Conservation (phyloP, 805 yeast genomes). For the Barnettozyma vustinii region DNA sequence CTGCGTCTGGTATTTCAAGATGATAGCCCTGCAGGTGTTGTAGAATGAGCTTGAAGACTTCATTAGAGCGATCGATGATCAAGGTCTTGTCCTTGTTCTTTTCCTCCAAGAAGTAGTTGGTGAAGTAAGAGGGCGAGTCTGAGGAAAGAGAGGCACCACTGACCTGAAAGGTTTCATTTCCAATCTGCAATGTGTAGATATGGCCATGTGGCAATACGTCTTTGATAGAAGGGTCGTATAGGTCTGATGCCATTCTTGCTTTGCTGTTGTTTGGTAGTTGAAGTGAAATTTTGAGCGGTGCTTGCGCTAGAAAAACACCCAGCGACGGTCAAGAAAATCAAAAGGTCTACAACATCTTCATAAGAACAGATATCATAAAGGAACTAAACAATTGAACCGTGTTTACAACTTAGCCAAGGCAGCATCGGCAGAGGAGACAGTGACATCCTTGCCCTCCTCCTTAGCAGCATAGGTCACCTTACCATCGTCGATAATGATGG, state of each 20-base stretch:
- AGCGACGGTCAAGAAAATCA: not conserved
- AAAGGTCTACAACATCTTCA: not conserved
- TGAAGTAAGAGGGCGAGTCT: constrained; percentile 87
- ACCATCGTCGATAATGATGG: constrained; percentile 60
- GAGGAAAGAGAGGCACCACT: constrained; percentile 83
- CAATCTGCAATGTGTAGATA: constrained; percentile 68
- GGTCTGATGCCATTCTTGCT: not conserved
- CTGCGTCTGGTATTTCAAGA: constrained; percentile 52
- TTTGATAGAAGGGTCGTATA: constrained; percentile 40
- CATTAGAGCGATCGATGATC: constrained; percentile 71
- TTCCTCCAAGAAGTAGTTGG: constrained; percentile 51
- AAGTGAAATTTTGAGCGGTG: not conserved
- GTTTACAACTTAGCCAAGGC: constrained; percentile 24
- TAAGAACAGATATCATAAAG: not conserved
- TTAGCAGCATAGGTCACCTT: constrained; percentile 41
- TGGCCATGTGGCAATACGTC: constrained; percentile 59
- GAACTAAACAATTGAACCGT: too few relatives aligned
- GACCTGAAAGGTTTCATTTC: constrained; percentile 52
- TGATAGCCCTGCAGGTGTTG: constrained; percentile 79
- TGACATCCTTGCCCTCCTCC: constrained; percentile 25
- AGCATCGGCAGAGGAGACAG: constrained; percentile 26
- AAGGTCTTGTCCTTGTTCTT: constrained; percentile 36
- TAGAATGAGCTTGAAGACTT: constrained; percentile 59
- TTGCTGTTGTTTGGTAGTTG: not conserved
- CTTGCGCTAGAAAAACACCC: not conserved